phyloP scores from a whole-genome alignment of 1,284 basidiomycete genomes.

The Hemileia vastatrix region DNA sequence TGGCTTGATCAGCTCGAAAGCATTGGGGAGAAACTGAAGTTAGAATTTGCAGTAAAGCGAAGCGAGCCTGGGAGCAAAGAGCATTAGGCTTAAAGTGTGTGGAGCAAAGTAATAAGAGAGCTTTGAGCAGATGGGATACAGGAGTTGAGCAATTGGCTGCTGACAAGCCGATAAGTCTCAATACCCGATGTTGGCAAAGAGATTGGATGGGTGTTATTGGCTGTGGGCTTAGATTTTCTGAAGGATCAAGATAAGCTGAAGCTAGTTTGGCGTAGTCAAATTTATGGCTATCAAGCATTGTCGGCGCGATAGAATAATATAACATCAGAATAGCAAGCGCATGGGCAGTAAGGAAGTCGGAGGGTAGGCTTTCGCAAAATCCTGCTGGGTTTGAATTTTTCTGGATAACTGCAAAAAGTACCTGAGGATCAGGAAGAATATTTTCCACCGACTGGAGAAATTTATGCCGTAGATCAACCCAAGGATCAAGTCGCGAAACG shows the following conservation, averaged over 20 bases:
- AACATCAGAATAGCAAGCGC: conserved; percentile 9
- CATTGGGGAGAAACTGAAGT: conserved; percentile 1
- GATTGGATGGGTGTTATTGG: conserved; percentile 6
- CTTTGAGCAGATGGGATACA: too few species aligned
- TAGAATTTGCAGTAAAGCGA: too few species aligned
- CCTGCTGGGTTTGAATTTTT: not conserved
- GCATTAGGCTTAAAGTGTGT: too few species aligned
- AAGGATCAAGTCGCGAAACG: too few species aligned
- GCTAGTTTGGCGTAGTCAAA: conserved; percentile 22
- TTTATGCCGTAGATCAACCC: conserved; percentile 3
- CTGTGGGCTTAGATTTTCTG: too few species aligned
- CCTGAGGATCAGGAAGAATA: conserved; percentile 16
- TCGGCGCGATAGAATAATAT: conserved; percentile 16
- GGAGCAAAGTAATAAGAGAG: too few species aligned
- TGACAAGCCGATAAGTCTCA: conserved; percentile 13
- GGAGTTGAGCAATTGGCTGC: too few species aligned
- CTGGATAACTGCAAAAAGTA: conserved; percentile 16
- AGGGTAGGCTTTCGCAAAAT: too few species aligned
- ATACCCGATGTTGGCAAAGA: conserved; percentile 16
- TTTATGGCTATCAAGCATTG: conserved; percentile 7
- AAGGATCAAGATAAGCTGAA: conserved; percentile 7
- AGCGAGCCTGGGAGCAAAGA: too few species aligned
- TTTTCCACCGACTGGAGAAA: conserved; percentile 12
- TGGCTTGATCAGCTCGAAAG: conserved; percentile 16
- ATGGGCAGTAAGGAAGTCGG: conserved; percentile 12